A percentile compares a stretch with the other conserved stretches of the same genome.
These are phyloP conservation scores for Quercus rubra DNA, from an alignment of 306 rosid species.

Conservation along the genomic window DNA sequence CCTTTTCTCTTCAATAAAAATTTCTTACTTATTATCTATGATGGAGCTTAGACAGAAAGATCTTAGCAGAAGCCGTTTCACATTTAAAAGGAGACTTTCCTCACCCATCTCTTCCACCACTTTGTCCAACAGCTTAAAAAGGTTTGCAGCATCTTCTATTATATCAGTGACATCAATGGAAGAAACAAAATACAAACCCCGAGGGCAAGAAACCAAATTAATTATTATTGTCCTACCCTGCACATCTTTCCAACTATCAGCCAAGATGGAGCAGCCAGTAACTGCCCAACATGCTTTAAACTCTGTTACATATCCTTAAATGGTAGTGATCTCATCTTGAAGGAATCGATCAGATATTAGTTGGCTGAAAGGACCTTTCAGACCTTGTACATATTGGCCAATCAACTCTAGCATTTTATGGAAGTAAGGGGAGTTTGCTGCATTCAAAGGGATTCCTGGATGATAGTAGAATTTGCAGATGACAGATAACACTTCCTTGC, in stretches of 20 bases:
- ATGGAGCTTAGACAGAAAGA: constrained; percentile 11
- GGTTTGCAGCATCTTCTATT: constrained; percentile 61
- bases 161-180: constrained; percentile 70
- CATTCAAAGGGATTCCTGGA: constrained; percentile 82
- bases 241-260: constrained; percentile 80
- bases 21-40: constrained; percentile 75
- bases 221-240: constrained; percentile 64
- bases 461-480: constrained; percentile 91
- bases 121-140: constrained; percentile 76
- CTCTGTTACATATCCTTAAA: constrained; percentile 61
- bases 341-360: constrained; percentile 61
- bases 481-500: constrained; percentile 73
- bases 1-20: constrained; percentile 82
- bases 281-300: constrained; percentile 83
- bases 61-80: constrained; percentile 30
- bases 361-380: constrained; percentile 67
- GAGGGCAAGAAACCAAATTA: constrained; percentile 80
- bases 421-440: constrained; percentile 78
- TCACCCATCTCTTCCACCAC: constrained; percentile 87
- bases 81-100: constrained; percentile 31
- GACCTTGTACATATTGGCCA: constrained; percentile 78
- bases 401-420: constrained; percentile 84
- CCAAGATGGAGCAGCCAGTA: constrained; percentile 84
- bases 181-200: constrained; percentile 76
- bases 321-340: constrained; percentile 70